phyloP scores from a whole-genome alignment of 2,329 filamentous ascomycete genomes.

The Fusarium globosum region DNA sequence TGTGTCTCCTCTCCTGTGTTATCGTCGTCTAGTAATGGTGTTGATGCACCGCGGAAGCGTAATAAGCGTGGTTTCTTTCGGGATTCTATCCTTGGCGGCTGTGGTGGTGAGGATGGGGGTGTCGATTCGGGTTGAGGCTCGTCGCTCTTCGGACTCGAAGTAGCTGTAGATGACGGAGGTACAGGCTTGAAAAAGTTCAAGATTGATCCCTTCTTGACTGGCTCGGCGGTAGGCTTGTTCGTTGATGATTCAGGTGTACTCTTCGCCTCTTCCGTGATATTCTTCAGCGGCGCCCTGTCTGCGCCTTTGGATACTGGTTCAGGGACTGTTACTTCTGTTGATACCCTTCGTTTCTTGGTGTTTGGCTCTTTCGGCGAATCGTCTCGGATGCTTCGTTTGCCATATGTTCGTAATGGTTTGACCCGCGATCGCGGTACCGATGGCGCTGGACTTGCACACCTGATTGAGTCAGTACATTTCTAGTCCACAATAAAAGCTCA shows the following conservation, averaged over 20 bases:
- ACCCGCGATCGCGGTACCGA: constrained; percentile 44
- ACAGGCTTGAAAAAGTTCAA: constrained; percentile 56
- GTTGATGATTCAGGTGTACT: neutral
- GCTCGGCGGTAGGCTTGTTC: neutral
- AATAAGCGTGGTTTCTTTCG: constrained; percentile 46
- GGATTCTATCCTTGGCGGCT: neutral
- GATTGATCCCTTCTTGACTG: constrained; percentile 51
- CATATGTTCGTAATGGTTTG: constrained; percentile 55
- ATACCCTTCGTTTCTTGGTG: constrained; percentile 43
- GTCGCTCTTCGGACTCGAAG: constrained; percentile 28
- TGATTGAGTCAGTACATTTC: constrained; percentile 25
- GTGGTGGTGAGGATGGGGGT: constrained; percentile 40
- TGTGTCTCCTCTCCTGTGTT: constrained; percentile 1
- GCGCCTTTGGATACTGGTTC: neutral
- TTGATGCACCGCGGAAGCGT: constrained; percentile 42
- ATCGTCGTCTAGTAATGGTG: constrained; percentile 17
- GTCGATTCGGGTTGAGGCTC: constrained; percentile 30
- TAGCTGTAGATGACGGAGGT: constrained; percentile 5
- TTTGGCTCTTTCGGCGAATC: constrained; percentile 34
- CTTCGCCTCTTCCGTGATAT: neutral
- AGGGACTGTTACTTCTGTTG: neutral
- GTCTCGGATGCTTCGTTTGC: constrained; percentile 48
- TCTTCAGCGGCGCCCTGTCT: neutral
- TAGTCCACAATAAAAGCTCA: too few relatives aligned
- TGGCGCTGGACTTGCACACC: constrained; percentile 47